Conservation (phyloP, 768 basidiomycete species). For the Scleroderma bovista region DNA sequence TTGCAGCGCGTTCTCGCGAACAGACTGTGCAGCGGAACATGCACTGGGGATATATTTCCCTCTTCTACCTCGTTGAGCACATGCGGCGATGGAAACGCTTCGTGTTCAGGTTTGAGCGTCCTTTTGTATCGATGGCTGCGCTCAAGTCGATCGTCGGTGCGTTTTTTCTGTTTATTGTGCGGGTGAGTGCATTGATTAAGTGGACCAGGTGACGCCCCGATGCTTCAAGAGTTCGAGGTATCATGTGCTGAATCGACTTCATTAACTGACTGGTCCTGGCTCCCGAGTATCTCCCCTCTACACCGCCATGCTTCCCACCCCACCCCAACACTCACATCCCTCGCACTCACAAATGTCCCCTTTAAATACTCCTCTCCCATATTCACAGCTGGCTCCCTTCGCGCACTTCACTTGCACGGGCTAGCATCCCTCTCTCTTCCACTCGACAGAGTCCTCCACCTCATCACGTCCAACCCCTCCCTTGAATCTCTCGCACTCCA, state of each 20-base stretch:
- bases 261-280: conserved; percentile 66
- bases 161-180: conserved; percentile 15
- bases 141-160: conserved; percentile 68
- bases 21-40: conserved; percentile 38
- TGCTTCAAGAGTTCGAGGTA: conserved; percentile 72
- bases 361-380: conserved; percentile 78
- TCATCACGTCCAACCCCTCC: conserved; percentile 51
- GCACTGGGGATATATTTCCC: conserved; percentile 78
- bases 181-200: conserved; percentile 2
- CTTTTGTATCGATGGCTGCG: conserved; percentile 67
- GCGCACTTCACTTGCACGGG: conserved; percentile 56
- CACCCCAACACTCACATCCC: conserved; percentile 40
- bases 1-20: not conserved
- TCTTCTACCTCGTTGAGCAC: conserved; percentile 73
- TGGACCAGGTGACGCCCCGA: conserved; percentile 58
- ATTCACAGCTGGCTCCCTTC: conserved; percentile 49
- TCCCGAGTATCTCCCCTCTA: conserved; percentile 46
- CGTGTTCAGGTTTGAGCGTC: conserved; percentile 73
- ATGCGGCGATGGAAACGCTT: conserved; percentile 83
- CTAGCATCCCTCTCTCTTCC: conserved; percentile 59
- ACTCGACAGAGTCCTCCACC: conserved; percentile 63
- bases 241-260: conserved; percentile 63
- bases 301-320: conserved; percentile 26
- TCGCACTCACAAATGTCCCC: conserved; percentile 67
- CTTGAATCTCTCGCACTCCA: conserved; percentile 56